Evolutionary conservation across 1,139 yeast genomes (phyloP).

Genomic region (Blastobotrys indianensis): DNA sequence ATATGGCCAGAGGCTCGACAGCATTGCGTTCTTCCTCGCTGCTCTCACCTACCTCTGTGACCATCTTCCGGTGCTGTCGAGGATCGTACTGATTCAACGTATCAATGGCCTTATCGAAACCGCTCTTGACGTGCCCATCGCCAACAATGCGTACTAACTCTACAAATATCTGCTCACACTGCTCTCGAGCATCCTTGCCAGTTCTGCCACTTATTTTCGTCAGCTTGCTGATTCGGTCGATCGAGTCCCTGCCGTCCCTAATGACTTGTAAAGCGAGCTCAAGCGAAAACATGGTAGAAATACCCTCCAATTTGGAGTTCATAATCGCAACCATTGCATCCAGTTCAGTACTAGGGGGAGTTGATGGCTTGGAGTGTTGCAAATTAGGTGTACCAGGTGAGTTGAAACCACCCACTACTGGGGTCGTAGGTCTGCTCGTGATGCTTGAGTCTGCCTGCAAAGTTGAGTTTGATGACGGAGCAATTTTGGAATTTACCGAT

Average conservation of each 20-base stretch:
- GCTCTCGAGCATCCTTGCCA: conserved; percentile 30
- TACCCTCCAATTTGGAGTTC: conserved; percentile 37
- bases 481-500: conserved; percentile 7
- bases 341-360: conserved; percentile 37
- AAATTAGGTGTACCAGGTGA: not conserved
- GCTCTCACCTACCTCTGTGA: conserved; percentile 18
- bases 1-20: conserved; percentile 78
- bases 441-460: not conserved
- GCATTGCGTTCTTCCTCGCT: conserved; percentile 25
- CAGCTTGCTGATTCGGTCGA: conserved; percentile 35
- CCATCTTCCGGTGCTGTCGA: conserved; percentile 38
- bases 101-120: conserved; percentile 73
- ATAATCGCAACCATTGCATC: conserved; percentile 43
- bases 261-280: conserved; percentile 39
- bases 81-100: conserved; percentile 71
- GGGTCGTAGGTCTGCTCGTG: not conserved
- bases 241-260: conserved; percentile 35
- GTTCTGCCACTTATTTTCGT: conserved; percentile 27
- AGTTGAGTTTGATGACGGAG: conserved; percentile 11
- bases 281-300: conserved; percentile 38
- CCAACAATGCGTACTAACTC: conserved; percentile 62
- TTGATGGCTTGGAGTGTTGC: not conserved
- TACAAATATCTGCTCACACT: conserved; percentile 57
- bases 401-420: not conserved
- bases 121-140: conserved; percentile 64